Evolutionary conservation across 345 rosid species (phyloP), one percentile per base, ranked within the genome.

Genomic region (Citrus glauca): DNA sequence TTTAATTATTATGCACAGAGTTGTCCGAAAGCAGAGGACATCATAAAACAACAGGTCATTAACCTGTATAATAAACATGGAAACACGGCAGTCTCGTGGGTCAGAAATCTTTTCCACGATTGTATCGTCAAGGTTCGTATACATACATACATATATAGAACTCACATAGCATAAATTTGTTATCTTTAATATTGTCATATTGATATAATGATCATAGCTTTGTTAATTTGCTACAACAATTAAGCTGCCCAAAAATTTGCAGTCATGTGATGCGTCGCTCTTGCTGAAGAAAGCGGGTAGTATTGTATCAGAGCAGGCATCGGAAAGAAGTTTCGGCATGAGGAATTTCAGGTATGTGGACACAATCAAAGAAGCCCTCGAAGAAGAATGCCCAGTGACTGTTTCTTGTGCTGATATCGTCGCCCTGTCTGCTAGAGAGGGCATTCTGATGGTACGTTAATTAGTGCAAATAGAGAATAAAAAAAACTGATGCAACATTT

Each of bases 81-180:
- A 72, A 95, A 95, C 79, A 93, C 98, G 0, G 96, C 98, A 17
- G 90, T 95, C 33, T 92, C 97, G 7, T 95, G 96, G 99, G 86
- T 93, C 76, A 87, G 97, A 65, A 95, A 93, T 85, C 93, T 95
- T 84, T 95, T 95, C 84, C 98, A 93, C 64, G 97, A 95, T 77
- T 92, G 97, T 82, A 78, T 82, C 9, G 94, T 91, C 25, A 78
- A 89, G 86, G 94, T 92, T 81, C 2, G 4, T 50, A 50, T 66
- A 10, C 2, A 42, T 33, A 33, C 13, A 40, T 40, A 9, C 13
- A 9, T 9, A 9, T 40, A 9, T 40, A 40, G 3, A 40, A 40
- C 45, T 40, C 13, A 13, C 0, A 11, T 42, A 42, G 16, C 14
- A 42, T 42, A 2, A 42, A 11, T 42, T 42, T 11, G 50, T 10